Base-by-base conservation (phyloP, 129 eudicot genomes). In the Lactuca sativa region DNA sequence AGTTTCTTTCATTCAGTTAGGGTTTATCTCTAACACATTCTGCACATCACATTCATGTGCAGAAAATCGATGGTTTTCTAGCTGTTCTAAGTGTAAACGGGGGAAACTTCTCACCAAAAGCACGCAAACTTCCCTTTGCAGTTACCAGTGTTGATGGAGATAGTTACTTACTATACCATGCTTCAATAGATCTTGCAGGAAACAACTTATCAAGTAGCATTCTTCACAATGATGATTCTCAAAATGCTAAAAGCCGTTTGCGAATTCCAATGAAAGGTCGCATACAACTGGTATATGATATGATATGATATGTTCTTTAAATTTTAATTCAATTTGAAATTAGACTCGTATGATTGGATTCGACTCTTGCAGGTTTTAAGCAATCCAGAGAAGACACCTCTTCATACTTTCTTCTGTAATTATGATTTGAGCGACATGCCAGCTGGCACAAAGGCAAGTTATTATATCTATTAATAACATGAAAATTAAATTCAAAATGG, bases 381-480 rank as follows among this genome's bases (percentile, higher is more conserved):
- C 85, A 90, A 90, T 77, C 97, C 97, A 12, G 97, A 90, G 70
- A 90, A 80, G 82, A 90, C 97, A n/a, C 97, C 97, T 34, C 74
- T 90, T 69, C 97, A 90, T 68, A 90, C 97, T 9, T 90, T 83
- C 82, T 85, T 90, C 74, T 90, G 97, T 80, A 87, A 79, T 67
- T 90, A 90, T 31, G 95, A 90, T 76, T 82, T 90, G 75, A 87
- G 82, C 69, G 97, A 90, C 78, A 90, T 90, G 97, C 95, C 97
- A 17, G 83, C 90, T 57, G 97, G 97, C 71, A 87, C 97, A 30
- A 90, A 90, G 95, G 97, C 80, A 66, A 55, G 77, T 65, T 37
- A 5, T 32, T 49, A 11, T 30, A 3, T 2, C 1, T 11, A 25
- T 47, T 47, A 6, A 4, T 9, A 44, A 44, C 2, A 47, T 47